Evolutionary conservation across 805 yeast genomes (phyloP).

Genomic region (Peterozyma toletana): DNA sequence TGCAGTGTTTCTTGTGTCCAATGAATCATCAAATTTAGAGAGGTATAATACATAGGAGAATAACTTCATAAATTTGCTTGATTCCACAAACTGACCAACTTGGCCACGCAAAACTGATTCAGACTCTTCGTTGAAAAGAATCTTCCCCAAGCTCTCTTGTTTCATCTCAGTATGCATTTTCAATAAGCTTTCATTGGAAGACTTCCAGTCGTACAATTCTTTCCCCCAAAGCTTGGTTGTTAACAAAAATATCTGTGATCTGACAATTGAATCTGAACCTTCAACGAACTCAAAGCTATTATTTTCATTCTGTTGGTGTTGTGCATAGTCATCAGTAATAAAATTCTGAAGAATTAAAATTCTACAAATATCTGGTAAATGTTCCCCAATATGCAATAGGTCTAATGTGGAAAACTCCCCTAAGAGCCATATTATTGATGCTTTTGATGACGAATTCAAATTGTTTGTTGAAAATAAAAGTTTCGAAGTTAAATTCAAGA

Average conservation of each 20-base stretch:
- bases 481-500: constrained; percentile 37
- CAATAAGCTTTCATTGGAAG: constrained; percentile 8
- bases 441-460: constrained; percentile 41
- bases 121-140: constrained; percentile 8
- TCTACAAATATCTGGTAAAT: constrained; percentile 76
- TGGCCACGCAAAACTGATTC: not conserved
- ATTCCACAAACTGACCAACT: constrained; percentile 9
- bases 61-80: constrained; percentile 30
- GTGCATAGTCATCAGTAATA: constrained; percentile 7
- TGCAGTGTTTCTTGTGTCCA: constrained; percentile 81
- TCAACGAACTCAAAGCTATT: not conserved
- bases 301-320: constrained; percentile 30
- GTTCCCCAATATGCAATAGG: constrained; percentile 16
- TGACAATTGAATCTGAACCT: constrained; percentile 34
- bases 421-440: constrained; percentile 83
- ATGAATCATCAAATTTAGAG: constrained; percentile 64
- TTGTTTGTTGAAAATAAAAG: constrained; percentile 11
- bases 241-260: constrained; percentile 64
- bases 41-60: constrained; percentile 57
- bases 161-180: not conserved
- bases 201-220: constrained; percentile 36
- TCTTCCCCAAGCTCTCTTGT: not conserved
- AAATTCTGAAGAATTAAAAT: constrained; percentile 41
- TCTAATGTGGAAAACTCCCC: constrained; percentile 60
- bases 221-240: constrained; percentile 66